phyloP scores from a whole-genome alignment of 2,329 filamentous ascomycete genomes.

The Venturiaceae sp. region DNA sequence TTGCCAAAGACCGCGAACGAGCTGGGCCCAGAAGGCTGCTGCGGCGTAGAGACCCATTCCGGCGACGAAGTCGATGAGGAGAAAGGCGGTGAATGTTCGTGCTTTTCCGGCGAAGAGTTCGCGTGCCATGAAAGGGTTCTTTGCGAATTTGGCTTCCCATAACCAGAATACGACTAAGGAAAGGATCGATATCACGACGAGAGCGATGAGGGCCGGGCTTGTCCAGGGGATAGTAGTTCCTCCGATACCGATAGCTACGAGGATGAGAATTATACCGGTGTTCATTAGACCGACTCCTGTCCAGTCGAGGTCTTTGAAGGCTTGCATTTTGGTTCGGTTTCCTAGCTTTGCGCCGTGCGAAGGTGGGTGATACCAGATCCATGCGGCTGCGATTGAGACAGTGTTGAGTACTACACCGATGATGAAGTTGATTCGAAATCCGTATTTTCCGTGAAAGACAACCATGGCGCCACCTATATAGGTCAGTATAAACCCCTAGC shows the following conservation, averaged over 20 bases:
- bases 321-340: not conserved
- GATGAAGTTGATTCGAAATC: conserved; percentile 5
- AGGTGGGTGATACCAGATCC: conserved; percentile 6
- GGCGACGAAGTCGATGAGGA: not conserved
- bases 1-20: not conserved
- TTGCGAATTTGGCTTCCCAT: conserved; percentile 7
- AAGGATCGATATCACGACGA: not conserved
- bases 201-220: not conserved
- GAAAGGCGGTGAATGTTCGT: not conserved
- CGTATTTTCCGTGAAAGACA: conserved; percentile 3
- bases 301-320: conserved; percentile 5
- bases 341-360: not conserved
- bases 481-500: too few species aligned
- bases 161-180: not conserved
- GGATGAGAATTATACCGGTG: not conserved
- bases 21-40: conserved; percentile 1
- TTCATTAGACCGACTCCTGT: conserved; percentile 3
- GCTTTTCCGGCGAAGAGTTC: not conserved
- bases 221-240: conserved; percentile 1
- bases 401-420: conserved; percentile 4
- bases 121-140: conserved; percentile 2
- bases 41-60: not conserved
- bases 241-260: conserved; percentile 2
- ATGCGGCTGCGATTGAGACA: not conserved
- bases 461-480: conserved; percentile 9